phyloP scores from a whole-genome alignment of 495 filamentous ascomycete genomes.

The Symbiotaphrina buchneri region DNA sequence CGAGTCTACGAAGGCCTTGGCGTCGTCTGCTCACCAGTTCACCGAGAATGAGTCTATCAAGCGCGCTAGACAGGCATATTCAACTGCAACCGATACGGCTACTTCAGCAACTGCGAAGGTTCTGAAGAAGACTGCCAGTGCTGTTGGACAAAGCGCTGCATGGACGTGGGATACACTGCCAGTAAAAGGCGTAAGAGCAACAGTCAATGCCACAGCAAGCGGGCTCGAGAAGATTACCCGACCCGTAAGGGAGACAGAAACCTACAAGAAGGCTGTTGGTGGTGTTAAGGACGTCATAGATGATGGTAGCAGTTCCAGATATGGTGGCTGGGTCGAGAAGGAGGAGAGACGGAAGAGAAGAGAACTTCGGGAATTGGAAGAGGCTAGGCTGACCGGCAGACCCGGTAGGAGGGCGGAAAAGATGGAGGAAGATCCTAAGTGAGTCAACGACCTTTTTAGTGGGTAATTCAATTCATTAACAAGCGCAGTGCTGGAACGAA shows the following conservation, averaged over 20 bases:
- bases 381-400: conserved; percentile 24
- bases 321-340: conserved; percentile 90
- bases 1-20: conserved; percentile 86
- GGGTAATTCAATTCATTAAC: neutral
- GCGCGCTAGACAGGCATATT: conserved; percentile 66
- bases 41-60: conserved; percentile 86
- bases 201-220: conserved; percentile 62
- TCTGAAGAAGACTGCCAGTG: conserved; percentile 65
- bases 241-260: conserved; percentile 82
- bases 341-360: conserved; percentile 67
- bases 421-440: conserved; percentile 70
- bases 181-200: conserved; percentile 77
- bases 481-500: conserved; percentile 64
- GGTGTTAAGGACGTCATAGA: conserved; percentile 90
- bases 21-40: conserved; percentile 69
- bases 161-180: conserved; percentile 96
- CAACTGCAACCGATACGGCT: conserved; percentile 55
- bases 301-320: conserved; percentile 86
- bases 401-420: conserved; percentile 24
- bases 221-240: conserved; percentile 82
- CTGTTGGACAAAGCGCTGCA: conserved; percentile 65
- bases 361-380: conserved; percentile 47
- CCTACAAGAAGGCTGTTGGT: conserved; percentile 45
- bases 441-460: conserved; percentile 14
- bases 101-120: conserved; percentile 51